Percentiles rank a stretch among this genome's conserved stretches.
Evolutionary conservation across 2,329 filamentous ascomycete genomes (phyloP).

Genomic region (Didymellaceae sp.): DNA sequence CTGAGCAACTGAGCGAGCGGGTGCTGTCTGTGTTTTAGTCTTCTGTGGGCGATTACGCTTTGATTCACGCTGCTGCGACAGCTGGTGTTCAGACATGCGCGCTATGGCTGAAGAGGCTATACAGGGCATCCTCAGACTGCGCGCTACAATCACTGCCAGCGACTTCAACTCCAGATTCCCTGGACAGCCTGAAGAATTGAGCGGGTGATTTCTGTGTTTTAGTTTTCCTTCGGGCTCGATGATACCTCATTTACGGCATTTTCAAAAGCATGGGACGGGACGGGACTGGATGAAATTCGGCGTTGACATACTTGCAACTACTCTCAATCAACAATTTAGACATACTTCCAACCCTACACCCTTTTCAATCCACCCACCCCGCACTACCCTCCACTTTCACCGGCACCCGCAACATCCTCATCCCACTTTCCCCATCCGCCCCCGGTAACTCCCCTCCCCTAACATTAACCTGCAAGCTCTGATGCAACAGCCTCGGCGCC

Average conservation of each 20-base stretch:
- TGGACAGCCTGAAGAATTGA: constrained; percentile 65
- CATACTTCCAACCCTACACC: not conserved
- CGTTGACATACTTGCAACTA: constrained; percentile 16
- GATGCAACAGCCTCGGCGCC: constrained; percentile 47
- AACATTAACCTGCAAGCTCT: constrained; percentile 50
- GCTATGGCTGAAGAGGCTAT: constrained; percentile 94
- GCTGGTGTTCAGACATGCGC: constrained; percentile 97
- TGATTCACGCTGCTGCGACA: constrained; percentile 69
- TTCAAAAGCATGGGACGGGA: too few relatives aligned
- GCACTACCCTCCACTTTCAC: not conserved
- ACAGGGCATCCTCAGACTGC: constrained; percentile 89
- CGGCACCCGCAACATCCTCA: constrained; percentile 1
- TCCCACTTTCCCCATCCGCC: constrained; percentile 1
- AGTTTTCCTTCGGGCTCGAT: not conserved
- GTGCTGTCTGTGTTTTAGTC: not conserved
- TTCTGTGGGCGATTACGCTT: not conserved
- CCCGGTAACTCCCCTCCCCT: constrained; percentile 46
- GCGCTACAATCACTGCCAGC: constrained; percentile 89
- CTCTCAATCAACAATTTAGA: constrained; percentile 6
- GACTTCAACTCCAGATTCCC: constrained; percentile 88
- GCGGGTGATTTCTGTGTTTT: not conserved
- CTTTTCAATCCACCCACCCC: not conserved
- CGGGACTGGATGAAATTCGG: constrained; percentile 1
- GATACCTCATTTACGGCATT: constrained; percentile 4
- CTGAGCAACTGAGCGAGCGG: constrained; percentile 50